Evolutionary conservation across 768 basidiomycete genomes (phyloP), one percentile per base, ranked within the genome.

Genomic region (Xanthoconium stramineum): DNA sequence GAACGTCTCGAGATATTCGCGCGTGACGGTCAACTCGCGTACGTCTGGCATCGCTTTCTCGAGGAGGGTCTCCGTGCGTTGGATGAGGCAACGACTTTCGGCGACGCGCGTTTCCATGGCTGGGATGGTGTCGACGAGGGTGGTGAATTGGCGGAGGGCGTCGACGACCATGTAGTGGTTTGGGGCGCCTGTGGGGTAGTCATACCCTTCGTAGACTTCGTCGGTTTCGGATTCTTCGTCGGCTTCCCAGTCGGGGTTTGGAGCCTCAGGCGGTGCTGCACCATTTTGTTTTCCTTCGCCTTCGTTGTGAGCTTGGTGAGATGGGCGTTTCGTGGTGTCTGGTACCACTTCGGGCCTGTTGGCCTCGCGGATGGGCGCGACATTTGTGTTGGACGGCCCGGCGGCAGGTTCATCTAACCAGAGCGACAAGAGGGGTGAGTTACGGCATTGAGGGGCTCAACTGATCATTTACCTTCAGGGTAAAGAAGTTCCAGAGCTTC

Each of bases 121-220:
- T 4, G 67, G 69, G 28, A 61, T 47, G 9, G 33, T 42, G 38
- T 72, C 57, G 33, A 60, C 59, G 39, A 71, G 62, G 1, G 33
- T 52, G 17, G 69, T 71, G 51, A 62, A 60, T 52, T 59, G 57
- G 14, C 69, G 66, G n/a, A 71, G 69, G 46, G 59, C 37, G 15
- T 73, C 70, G 45, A 69, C 49, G 32, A 69, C 58, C 62, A 61
- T 63, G 46, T 66, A 45, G 45, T 57, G 67, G 43, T 20, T 60
- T 6, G 67, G 71, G 3, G 52, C 66, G 13, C 59, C 60, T 35
- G 60, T 48, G 32, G 29, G 47, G 29, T 59, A 58, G 19, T 45
- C 42, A 10, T 46, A 5, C 14, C 44, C 46, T 3, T 33, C 44
- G n/a, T 19, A 30, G 33, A 15, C 30, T 0, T 53, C 29, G 40